phyloP scores from a whole-genome alignment of 2,329 filamentous ascomycete genomes.

The Nemania serpens region DNA sequence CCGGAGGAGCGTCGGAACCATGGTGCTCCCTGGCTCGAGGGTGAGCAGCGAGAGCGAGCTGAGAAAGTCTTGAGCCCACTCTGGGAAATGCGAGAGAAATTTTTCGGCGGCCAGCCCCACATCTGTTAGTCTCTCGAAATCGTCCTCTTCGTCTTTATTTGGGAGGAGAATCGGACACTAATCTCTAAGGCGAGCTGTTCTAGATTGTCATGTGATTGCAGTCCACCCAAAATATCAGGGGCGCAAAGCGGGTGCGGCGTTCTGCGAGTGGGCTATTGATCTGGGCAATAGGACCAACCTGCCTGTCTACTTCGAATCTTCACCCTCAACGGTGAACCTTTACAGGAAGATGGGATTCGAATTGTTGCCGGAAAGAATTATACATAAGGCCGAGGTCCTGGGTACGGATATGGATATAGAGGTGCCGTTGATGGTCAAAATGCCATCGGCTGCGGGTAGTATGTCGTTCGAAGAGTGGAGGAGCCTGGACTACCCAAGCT shows the following conservation, averaged over 20 bases:
- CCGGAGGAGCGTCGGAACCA: slow-evolving; percentile 9
- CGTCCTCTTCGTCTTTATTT: neutral
- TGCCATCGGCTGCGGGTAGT: slow-evolving; percentile 3
- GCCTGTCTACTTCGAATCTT: slow-evolving; percentile 14
- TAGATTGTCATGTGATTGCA: slow-evolving; percentile 15
- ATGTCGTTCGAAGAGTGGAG: slow-evolving; percentile 16
- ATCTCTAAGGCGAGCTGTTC: neutral
- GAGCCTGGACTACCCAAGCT: neutral
- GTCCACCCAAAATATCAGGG: slow-evolving; percentile 15
- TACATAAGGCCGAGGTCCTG: slow-evolving; percentile 11
- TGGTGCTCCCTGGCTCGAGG: slow-evolving; percentile 13
- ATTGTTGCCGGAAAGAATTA: slow-evolving; percentile 1
- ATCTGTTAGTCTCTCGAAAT: slow-evolving; percentile 7
- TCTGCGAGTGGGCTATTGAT: slow-evolving; percentile 12
- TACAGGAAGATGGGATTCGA: slow-evolving; percentile 16
- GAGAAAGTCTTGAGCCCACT: slow-evolving; percentile 13
- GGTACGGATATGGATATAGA: slow-evolving; percentile 3
- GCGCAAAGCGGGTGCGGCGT: slow-evolving; percentile 7
- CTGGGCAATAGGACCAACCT: slow-evolving; percentile 1
- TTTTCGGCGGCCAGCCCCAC: slow-evolving; percentile 12
- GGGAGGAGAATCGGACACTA: neutral
- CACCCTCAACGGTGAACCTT: slow-evolving; percentile 12
- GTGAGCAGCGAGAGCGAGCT: slow-evolving; percentile 13
- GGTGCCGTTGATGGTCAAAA: slow-evolving; percentile 14
- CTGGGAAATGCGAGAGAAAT: slow-evolving; percentile 11